Evolutionary conservation across 2,329 filamentous ascomycete species (phyloP).

Genomic region (Penicillium fuscoglaucum): DNA sequence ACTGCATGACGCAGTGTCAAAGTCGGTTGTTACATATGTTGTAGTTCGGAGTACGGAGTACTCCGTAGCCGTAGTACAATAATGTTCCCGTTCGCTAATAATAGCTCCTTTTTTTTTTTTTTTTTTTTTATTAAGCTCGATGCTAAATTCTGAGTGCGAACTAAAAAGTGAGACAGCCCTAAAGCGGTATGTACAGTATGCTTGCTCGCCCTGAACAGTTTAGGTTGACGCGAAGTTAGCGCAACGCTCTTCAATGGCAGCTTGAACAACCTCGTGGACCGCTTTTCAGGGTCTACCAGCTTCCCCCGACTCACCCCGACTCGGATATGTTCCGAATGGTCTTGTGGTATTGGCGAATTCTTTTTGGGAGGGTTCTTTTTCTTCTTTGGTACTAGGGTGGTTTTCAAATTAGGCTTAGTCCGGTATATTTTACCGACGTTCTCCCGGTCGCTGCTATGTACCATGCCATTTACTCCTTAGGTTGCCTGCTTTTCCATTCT

Average conservation of each 20-base stretch:
- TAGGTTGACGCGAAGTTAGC: background rate
- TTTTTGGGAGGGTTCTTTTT: no score
- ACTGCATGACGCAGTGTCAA: background rate
- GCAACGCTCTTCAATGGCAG: background rate
- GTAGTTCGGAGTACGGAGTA: no score
- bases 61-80: background rate
- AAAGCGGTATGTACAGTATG: background rate
- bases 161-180: constrained; percentile 6
- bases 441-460: background rate
- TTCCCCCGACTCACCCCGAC: background rate
- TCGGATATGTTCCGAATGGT: background rate
- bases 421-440: background rate
- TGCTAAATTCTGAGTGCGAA: background rate
- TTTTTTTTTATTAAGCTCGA: background rate
- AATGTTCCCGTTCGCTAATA: constrained; percentile 8
- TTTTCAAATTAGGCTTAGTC: background rate
- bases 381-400: no score
- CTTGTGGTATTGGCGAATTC: background rate
- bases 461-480: background rate
- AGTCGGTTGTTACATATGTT: background rate
- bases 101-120: background rate
- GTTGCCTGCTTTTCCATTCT: background rate
- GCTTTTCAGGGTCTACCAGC: background rate
- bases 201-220: background rate
- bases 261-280: background rate